A percentile compares a stretch with the other conserved stretches of the same genome.
phyloP scores from a whole-genome alignment of 2,329 filamentous ascomycete genomes.

The Pseudogymnoascus sp. region DNA sequence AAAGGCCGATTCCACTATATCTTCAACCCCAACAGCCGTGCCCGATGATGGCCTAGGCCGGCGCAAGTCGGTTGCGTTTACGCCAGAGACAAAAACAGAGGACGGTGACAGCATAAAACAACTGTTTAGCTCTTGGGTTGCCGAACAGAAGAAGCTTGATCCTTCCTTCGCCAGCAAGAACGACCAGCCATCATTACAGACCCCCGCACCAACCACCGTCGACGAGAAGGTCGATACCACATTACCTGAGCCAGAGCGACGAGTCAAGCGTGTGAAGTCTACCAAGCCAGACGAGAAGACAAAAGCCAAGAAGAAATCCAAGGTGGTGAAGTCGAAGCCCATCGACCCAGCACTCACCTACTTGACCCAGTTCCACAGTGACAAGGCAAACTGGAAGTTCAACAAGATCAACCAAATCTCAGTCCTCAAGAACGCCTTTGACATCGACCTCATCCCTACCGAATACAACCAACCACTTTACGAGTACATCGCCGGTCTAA shows the following conservation, averaged over 20 bases:
- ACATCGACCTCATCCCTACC: constrained; percentile 60
- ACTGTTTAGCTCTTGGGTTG: constrained; percentile 43
- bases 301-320: constrained; percentile 17
- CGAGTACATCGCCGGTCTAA: constrained; percentile 70
- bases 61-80: constrained; percentile 56
- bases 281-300: constrained; percentile 13
- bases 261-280: constrained; percentile 25
- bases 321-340: constrained; percentile 20
- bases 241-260: constrained; percentile 24
- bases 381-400: constrained; percentile 78
- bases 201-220: constrained; percentile 22
- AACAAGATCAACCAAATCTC: constrained; percentile 88
- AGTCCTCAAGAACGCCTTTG: constrained; percentile 75
- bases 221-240: constrained; percentile 23
- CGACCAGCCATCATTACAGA: constrained; percentile 20
- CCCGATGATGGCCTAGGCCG: constrained; percentile 21
- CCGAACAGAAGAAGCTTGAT: constrained; percentile 29
- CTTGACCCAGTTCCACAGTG: constrained; percentile 64
- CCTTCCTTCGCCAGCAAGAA: constrained; percentile 18
- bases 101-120: constrained; percentile 47
- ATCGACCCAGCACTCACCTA: constrained; percentile 65
- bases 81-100: constrained; percentile 50
- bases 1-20: constrained; percentile 11
- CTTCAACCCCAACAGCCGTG: constrained; percentile 18
- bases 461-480: constrained; percentile 62